phyloP scores from a whole-genome alignment of 345 rosid species.

The Lepidium africanum region DNA sequence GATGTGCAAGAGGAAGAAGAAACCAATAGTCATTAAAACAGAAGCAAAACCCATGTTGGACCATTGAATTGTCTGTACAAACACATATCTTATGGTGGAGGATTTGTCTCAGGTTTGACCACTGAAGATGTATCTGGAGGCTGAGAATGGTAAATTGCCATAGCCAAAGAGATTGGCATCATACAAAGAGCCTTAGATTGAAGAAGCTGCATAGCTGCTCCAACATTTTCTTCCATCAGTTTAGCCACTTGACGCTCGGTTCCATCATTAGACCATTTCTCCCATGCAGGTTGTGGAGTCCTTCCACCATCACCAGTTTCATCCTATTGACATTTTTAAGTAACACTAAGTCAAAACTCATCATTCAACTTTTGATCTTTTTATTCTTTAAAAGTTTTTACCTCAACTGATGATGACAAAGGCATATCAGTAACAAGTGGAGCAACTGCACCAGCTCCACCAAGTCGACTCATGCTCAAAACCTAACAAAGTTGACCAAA shows the following conservation, averaged over 20 bases:
- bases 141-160: conserved; percentile 81
- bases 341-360: neutral
- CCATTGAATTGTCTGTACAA: conserved; percentile 33
- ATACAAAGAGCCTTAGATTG: conserved; percentile 98
- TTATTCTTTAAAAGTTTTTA: conserved; percentile 13
- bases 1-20: conserved; percentile 22
- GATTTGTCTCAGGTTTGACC: conserved; percentile 75
- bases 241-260: conserved; percentile 94
- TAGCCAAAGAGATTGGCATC: conserved; percentile 94
- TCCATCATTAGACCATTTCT: conserved; percentile 94
- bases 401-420: conserved; percentile 81
- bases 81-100: conserved; percentile 44
- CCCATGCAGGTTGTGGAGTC: conserved; percentile 88
- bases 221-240: conserved; percentile 97
- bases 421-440: conserved; percentile 97
- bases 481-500: conserved; percentile 56
- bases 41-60: conserved; percentile 30
- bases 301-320: conserved; percentile 79
- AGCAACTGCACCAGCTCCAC: conserved; percentile 98
- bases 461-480: conserved; percentile 97
- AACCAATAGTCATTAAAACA: conserved; percentile 18
- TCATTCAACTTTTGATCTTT: conserved; percentile 4
- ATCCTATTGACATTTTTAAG: conserved; percentile 38
- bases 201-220: conserved; percentile 95
- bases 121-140: conserved; percentile 67